Conservation (phyloP, 768 basidiomycete genomes). For the Boletus speciosus region DNA sequence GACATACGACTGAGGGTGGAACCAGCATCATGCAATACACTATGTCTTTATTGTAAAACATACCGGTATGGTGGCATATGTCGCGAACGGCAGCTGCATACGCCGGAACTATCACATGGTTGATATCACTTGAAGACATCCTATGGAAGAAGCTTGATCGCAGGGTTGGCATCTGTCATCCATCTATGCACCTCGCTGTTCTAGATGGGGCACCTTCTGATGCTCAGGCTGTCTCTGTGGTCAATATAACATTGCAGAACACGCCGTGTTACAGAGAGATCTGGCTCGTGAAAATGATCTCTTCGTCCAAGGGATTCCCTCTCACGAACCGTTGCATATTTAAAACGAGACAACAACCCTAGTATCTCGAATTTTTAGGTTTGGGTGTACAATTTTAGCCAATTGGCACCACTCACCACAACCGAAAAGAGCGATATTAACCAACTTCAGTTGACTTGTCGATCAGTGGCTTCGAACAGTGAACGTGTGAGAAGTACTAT, state of each 20-base stretch:
- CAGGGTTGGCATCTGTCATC: too few species aligned
- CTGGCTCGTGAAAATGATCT: constrained; percentile 8
- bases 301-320: not conserved
- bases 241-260: not conserved
- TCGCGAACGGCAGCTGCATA: not conserved
- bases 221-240: too few species aligned
- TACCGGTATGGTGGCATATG: constrained; percentile 13
- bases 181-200: too few species aligned
- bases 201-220: too few species aligned
- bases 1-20: constrained; percentile 1
- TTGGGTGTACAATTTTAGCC: too few species aligned
- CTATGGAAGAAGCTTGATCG: not conserved
- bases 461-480: not conserved
- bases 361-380: too few species aligned
- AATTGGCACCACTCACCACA: constrained; percentile 12
- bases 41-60: not conserved
- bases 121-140: not conserved
- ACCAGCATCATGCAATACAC: not conserved
- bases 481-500: constrained; percentile 2
- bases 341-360: constrained; percentile 26
- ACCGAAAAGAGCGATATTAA: constrained; percentile 9
- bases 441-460: constrained; percentile 13
- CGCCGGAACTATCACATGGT: not conserved
- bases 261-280: not conserved
- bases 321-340: constrained; percentile 21